A percentile compares a stretch with the other conserved stretches of the same genome.
These are phyloP conservation scores for Phytopythium vexans DNA, from an alignment of 352 stramenopile species.

Conservation along the genomic window DNA sequence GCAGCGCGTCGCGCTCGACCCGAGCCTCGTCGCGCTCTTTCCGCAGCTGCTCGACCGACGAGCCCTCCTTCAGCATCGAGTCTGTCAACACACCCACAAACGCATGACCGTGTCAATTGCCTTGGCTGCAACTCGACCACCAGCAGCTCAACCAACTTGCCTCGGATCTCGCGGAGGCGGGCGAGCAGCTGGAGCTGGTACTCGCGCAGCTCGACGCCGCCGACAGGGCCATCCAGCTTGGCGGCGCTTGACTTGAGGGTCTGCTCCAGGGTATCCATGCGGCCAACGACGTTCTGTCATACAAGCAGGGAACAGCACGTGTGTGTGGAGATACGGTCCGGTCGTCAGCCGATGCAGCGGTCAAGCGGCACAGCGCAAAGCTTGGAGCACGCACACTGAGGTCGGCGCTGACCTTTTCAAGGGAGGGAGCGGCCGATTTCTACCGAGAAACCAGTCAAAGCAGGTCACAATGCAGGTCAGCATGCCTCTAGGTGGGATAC, in stretches of 20 bases:
- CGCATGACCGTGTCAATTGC: slow-evolving; percentile 1
- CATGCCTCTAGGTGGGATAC: background rate
- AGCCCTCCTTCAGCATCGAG: slow-evolving; percentile 60
- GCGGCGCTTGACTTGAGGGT: slow-evolving; percentile 26
- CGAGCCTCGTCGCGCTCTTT: slow-evolving; percentile 58
- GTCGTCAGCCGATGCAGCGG: background rate
- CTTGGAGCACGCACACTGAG: slow-evolving; percentile 18
- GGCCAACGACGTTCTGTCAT: slow-evolving; percentile 40
- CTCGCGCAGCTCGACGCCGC: slow-evolving; percentile 59
- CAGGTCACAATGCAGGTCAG: background rate
- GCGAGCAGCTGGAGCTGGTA: slow-evolving; percentile 67
- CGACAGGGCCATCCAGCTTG: slow-evolving; percentile 47
- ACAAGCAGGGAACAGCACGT: background rate
- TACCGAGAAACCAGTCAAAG: background rate
- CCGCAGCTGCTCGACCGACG: slow-evolving; percentile 55
- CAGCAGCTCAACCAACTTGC: slow-evolving; percentile 12
- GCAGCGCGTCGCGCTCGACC: slow-evolving; percentile 49
- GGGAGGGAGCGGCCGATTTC: slow-evolving; percentile 9
- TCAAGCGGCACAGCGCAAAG: background rate
- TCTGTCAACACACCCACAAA: slow-evolving; percentile 21
- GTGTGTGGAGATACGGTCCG: background rate
- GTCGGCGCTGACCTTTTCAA: slow-evolving; percentile 29
- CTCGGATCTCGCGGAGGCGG: slow-evolving; percentile 54
- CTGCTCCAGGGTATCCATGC: slow-evolving; percentile 49
- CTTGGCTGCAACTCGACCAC: background rate